phyloP scores from a whole-genome alignment of 1,284 basidiomycete species.

The Xerocomus minutiporus region DNA sequence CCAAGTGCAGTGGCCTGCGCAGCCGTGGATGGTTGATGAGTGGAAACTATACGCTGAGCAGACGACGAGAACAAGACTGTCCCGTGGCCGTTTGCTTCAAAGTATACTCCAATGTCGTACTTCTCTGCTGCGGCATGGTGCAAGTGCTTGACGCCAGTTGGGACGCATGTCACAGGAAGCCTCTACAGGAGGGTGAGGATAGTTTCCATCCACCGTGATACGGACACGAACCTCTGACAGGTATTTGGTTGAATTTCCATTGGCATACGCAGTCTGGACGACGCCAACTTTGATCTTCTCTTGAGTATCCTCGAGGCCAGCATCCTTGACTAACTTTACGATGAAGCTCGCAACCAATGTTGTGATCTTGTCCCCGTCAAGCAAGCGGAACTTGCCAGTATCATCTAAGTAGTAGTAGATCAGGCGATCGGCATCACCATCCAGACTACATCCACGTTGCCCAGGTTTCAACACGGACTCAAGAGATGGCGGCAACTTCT shows the following conservation, averaged over 20 bases:
- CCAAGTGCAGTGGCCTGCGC: constrained; percentile 76
- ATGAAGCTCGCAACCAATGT: constrained; percentile 92
- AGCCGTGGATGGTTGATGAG: constrained; percentile 71
- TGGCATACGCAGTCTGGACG: constrained; percentile 98
- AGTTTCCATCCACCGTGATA: neutral
- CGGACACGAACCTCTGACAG: constrained; percentile 60
- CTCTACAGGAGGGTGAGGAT: constrained; percentile 44
- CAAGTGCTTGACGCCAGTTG: constrained; percentile 97
- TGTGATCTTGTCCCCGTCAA: constrained; percentile 99
- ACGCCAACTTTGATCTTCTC: constrained; percentile 77
- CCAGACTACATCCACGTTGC: constrained; percentile 87
- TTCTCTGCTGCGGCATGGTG: constrained; percentile 91
- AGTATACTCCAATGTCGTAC: constrained; percentile 96
- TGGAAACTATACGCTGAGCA: constrained; percentile 58
- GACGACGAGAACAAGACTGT: constrained; percentile 90
- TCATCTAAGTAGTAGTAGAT: constrained; percentile 93
- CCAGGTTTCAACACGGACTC: constrained; percentile 56
- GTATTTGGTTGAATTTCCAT: constrained; percentile 95
- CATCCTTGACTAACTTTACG: constrained; percentile 81
- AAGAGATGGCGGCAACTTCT: constrained; percentile 77
- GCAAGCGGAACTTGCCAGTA: constrained; percentile 76
- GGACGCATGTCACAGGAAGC: constrained; percentile 91
- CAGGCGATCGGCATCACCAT: constrained; percentile 96
- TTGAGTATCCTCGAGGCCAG: constrained; percentile 59
- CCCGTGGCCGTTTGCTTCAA: constrained; percentile 99